Conservation (phyloP, 257 asterid species). For the Solanum ossicruentum region DNA sequence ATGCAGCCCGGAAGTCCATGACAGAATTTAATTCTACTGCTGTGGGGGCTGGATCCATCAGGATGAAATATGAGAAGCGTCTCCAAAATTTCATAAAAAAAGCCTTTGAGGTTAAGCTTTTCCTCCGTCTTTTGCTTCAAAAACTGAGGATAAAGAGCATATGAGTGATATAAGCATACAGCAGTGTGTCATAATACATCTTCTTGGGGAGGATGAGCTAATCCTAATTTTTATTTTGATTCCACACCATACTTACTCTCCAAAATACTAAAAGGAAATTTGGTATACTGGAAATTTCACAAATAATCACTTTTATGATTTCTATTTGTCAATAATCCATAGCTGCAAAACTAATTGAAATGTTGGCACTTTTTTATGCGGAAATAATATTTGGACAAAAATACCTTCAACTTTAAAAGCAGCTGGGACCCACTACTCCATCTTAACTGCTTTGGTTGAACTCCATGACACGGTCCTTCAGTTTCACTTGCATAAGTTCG, state of each 20-base stretch:
- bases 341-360: background rate
- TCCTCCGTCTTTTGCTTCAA: background rate
- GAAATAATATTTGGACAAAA: background rate
- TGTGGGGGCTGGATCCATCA: constrained; percentile 71
- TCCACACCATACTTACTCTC: background rate
- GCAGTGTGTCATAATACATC: background rate
- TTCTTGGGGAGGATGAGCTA: background rate
- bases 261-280: background rate
- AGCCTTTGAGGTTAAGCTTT: constrained; percentile 75
- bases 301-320: background rate
- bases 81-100: constrained; percentile 63
- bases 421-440: background rate
- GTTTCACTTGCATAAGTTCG: background rate
- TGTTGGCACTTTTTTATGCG: background rate
- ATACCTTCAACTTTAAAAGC: background rate
- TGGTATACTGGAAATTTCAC: background rate
- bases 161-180: background rate
- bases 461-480: background rate
- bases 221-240: background rate
- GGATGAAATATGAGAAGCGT: constrained; percentile 86
- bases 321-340: background rate
- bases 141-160: background rate
- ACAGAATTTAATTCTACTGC: constrained; percentile 67
- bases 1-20: constrained; percentile 68
- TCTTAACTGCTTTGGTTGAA: background rate